phyloP scores from a whole-genome alignment of 192 early-diverging fungal genomes.

The Entomortierella parvispora region DNA sequence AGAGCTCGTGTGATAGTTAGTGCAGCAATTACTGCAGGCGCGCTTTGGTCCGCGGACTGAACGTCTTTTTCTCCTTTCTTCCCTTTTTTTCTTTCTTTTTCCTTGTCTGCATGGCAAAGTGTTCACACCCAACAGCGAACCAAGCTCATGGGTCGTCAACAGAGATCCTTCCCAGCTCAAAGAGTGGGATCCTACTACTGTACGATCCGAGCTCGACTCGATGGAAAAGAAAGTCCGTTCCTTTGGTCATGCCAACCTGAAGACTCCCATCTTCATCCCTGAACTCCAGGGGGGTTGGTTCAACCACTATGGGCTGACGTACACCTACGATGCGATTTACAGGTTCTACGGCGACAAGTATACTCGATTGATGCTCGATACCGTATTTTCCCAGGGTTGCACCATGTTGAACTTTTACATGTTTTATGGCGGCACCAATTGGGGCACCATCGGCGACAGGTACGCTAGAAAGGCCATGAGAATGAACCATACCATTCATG shows the following conservation, averaged over 20 bases:
- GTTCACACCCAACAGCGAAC: constrained; percentile 63
- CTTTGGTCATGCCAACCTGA: constrained; percentile 73
- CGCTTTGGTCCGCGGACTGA: too few species aligned
- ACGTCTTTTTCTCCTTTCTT: too few species aligned
- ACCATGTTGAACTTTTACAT: constrained; percentile 76
- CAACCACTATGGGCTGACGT: constrained; percentile 71
- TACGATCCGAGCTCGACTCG: constrained; percentile 64
- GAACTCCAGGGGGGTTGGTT: constrained; percentile 87
- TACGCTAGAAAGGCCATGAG: too few species aligned
- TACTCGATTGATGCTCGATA: constrained; percentile 70
- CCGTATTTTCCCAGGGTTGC: constrained; percentile 70
- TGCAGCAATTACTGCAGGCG: too few species aligned
- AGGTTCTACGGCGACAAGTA: constrained; percentile 76
- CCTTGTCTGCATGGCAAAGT: constrained; percentile 28
- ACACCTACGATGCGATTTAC: constrained; percentile 76
- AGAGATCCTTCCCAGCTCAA: constrained; percentile 54
- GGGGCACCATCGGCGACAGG: constrained; percentile 77
- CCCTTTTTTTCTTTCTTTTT: neutral
- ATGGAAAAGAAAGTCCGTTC: constrained; percentile 73
- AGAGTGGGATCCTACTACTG: constrained; percentile 64
- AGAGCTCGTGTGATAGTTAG: too few species aligned
- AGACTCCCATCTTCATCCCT: constrained; percentile 77
- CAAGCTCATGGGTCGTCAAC: constrained; percentile 56
- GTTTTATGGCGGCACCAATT: constrained; percentile 83
- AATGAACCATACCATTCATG: too few species aligned